phyloP scores from a whole-genome alignment of 148 eudicot genomes.

The Chenopodium quinoa region DNA sequence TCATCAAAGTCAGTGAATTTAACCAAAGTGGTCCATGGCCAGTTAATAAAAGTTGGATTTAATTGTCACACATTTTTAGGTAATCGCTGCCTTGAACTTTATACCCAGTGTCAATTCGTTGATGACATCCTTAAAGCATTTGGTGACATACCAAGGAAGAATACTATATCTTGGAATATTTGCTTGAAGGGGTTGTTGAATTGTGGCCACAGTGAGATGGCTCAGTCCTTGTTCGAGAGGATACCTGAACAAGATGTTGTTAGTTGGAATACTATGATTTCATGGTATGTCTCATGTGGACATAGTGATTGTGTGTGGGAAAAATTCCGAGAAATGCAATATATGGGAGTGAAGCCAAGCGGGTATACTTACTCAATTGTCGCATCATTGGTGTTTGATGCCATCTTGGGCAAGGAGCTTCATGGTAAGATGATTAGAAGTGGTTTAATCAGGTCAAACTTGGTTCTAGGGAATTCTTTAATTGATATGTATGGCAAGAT shows the following conservation, averaged over 20 bases:
- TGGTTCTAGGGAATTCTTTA: slow-evolving; percentile 71
- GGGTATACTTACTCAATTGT: slow-evolving; percentile 56
- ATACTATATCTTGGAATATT: slow-evolving; percentile 68
- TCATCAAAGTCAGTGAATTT: slow-evolving; percentile 43
- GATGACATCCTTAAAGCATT: slow-evolving; percentile 48
- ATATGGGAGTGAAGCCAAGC: slow-evolving; percentile 46
- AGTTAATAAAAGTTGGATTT: slow-evolving; percentile 61
- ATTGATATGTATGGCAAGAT: slow-evolving; percentile 66
- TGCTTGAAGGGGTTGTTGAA: slow-evolving; percentile 49
- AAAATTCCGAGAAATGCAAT: slow-evolving; percentile 48
- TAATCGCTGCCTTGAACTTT: slow-evolving; percentile 68
- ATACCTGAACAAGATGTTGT: slow-evolving; percentile 75
- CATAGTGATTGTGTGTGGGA: slow-evolving; percentile 34
- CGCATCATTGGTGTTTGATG: slow-evolving; percentile 37
- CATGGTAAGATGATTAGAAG: slow-evolving; percentile 56
- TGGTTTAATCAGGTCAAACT: slow-evolving; percentile 41
- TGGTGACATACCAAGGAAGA: slow-evolving; percentile 52
- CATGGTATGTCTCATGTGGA: slow-evolving; percentile 52
- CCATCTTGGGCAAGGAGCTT: slow-evolving; percentile 49
- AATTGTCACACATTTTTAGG: slow-evolving; percentile 59
- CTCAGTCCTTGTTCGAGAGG: slow-evolving; percentile 53
- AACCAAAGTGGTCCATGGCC: slow-evolving; percentile 55
- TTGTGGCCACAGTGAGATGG: slow-evolving; percentile 33
- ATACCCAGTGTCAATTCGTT: slow-evolving; percentile 31
- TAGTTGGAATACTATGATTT: slow-evolving; percentile 76